A percentile compares a stretch with the other conserved stretches of the same genome.
phyloP scores from a whole-genome alignment of 768 basidiomycete species.

The Paxillus involutus region DNA sequence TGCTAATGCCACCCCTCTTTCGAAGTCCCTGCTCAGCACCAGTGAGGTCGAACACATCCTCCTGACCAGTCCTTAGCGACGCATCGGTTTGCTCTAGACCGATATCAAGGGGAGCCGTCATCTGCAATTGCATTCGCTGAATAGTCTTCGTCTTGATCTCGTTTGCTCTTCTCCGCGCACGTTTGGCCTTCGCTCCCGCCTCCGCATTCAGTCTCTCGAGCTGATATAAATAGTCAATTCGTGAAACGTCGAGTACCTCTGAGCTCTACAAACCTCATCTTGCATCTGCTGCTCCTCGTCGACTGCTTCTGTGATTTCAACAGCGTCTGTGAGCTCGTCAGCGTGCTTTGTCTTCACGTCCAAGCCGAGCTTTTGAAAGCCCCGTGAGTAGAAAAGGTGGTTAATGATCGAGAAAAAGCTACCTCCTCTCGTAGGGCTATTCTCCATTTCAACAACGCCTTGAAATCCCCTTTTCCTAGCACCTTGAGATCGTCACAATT shows the following conservation, averaged over 20 bases:
- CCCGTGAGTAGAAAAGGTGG: constrained; percentile 3
- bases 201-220: constrained; percentile 82
- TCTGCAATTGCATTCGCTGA: constrained; percentile 93
- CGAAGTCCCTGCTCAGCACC: constrained; percentile 50
- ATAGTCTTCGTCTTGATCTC: constrained; percentile 87
- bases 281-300: constrained; percentile 90
- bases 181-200: constrained; percentile 68
- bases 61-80: constrained; percentile 70
- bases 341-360: constrained; percentile 75
- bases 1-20: constrained; percentile 41
- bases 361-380: constrained; percentile 63
- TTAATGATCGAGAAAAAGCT: neutral
- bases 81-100: constrained; percentile 83
- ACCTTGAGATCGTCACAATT: constrained; percentile 94
- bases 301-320: constrained; percentile 62
- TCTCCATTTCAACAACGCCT: constrained; percentile 89
- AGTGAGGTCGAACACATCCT: constrained; percentile 86
- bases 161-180: constrained; percentile 81
- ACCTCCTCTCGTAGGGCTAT: constrained; percentile 86
- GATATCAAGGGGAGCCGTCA: constrained; percentile 97
- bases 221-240: constrained; percentile 39
- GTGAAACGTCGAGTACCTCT: neutral
- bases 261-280: constrained; percentile 62
- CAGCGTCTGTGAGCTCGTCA: constrained; percentile 74
- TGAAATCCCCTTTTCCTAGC: constrained; percentile 97